Evolutionary conservation across 495 filamentous ascomycete genomes (phyloP).

Genomic region (Clohesyomyces aquaticus): DNA sequence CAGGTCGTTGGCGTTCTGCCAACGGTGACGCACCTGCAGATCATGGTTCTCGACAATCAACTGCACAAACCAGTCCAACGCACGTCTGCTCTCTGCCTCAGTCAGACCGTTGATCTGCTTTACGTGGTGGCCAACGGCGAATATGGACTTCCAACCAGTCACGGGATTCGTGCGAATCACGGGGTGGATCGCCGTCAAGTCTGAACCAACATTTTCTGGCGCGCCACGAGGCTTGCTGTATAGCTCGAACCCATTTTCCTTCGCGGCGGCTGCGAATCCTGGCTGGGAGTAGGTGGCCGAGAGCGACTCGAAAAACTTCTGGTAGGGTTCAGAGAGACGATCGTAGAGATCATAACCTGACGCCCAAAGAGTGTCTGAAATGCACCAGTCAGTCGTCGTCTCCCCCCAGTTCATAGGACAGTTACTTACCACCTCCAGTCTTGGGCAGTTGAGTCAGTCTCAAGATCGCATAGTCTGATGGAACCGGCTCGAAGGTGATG

Average conservation of each 20-base stretch:
- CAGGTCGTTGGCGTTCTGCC: conserved; percentile 45
- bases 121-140: conserved; percentile 65
- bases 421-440: conserved; percentile 68
- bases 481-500: conserved; percentile 48
- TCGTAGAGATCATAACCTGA: conserved; percentile 81
- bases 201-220: conserved; percentile 68
- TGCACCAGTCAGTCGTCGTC: not conserved
- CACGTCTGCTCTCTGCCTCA: conserved; percentile 63
- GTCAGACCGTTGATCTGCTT: conserved; percentile 68
- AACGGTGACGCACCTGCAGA: conserved; percentile 71
- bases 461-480: conserved; percentile 44
- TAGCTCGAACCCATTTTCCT: conserved; percentile 59
- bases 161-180: conserved; percentile 82
- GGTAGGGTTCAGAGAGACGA: conserved; percentile 66
- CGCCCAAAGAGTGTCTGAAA: conserved; percentile 73
- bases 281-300: conserved; percentile 69
- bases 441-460: conserved; percentile 61
- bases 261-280: conserved; percentile 60
- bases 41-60: conserved; percentile 79
- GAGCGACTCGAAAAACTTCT: conserved; percentile 68
- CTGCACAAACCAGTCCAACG: conserved; percentile 65
- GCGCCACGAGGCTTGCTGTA: conserved; percentile 58
- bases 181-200: conserved; percentile 67
- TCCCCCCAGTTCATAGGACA: not conserved
- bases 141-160: conserved; percentile 77